Conservation (phyloP, 768 basidiomycete species). For the Russula compacta region DNA sequence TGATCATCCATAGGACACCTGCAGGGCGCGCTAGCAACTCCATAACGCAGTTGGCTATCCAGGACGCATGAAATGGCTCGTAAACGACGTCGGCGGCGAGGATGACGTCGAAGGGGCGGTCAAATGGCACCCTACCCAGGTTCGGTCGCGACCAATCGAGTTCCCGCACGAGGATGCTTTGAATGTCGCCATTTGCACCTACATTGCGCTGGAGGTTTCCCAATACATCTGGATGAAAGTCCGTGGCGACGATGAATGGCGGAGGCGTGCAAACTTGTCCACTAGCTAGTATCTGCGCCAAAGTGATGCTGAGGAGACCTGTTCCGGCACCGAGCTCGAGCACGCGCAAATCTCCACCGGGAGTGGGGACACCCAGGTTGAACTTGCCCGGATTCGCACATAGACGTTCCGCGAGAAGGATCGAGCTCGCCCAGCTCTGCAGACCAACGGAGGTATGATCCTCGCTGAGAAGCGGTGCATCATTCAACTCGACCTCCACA, state of each 20-base stretch:
- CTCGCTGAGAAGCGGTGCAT: slow-evolving; percentile 50
- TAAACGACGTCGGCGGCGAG: slow-evolving; percentile 78
- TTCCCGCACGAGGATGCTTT: slow-evolving; percentile 34
- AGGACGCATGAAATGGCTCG: slow-evolving; percentile 55
- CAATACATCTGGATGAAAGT: slow-evolving; percentile 71
- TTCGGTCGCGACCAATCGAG: slow-evolving; percentile 60
- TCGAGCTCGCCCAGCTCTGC: slow-evolving; percentile 78
- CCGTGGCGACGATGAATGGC: slow-evolving; percentile 52
- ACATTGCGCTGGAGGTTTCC: slow-evolving; percentile 58
- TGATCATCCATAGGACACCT: slow-evolving; percentile 65
- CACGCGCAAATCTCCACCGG: slow-evolving; percentile 25
- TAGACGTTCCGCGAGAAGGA: slow-evolving; percentile 58
- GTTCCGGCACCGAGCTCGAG: slow-evolving; percentile 85
- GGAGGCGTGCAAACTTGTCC: slow-evolving; percentile 15
- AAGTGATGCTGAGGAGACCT: slow-evolving; percentile 67
- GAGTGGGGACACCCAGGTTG: slow-evolving; percentile 22
- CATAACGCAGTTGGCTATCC: slow-evolving; percentile 58
- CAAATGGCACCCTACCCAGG: slow-evolving; percentile 25
- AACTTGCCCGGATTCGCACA: slow-evolving; percentile 40
- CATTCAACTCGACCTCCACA: slow-evolving; percentile 53
- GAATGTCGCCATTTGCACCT: slow-evolving; percentile 36
- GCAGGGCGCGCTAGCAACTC: slow-evolving; percentile 32
- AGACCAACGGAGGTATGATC: slow-evolving; percentile 77
- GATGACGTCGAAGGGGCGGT: slow-evolving; percentile 52
- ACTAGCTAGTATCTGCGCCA: slow-evolving; percentile 38